Base-by-base conservation (phyloP, 2,329 filamentous ascomycete species). In the Aspergillus ustus region DNA sequence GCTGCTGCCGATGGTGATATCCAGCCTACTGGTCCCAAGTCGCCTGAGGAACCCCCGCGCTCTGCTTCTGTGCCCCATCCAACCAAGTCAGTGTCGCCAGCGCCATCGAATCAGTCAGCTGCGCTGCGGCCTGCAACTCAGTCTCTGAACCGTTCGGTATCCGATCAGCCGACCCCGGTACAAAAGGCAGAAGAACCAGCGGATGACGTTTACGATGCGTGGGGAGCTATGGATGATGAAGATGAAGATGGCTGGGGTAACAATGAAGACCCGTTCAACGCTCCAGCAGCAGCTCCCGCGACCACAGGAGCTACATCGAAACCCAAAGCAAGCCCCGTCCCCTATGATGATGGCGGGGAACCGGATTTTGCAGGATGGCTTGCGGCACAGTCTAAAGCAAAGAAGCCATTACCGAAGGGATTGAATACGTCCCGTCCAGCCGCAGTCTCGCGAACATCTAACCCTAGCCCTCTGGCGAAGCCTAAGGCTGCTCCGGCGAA, bases 341-440 rank as follows among this genome's bases (percentile, higher is more conserved):
- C 89, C 0, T 94, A 90, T 66, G 91, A 94, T 62, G 93, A 97
- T 68, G 88, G 91, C 28, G 89, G 89, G 2, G 94, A 99, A 75
- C 94, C 94, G 0, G 95, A 98, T 75, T 98, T 99, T 77, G 94
- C 93, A 5, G 93, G 93, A 5, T 98, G 95, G 93, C 78, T 98
- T 22, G 93, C 92, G 13, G 93, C 93, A 13, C 92, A 97, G 74
- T 87, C 90, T 6, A 85, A 89, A 65, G 86, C 90, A 65, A 97
- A 84, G 69, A 95, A 91, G 67, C 80, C 89, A 2, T 74, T 98
- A 58, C 93, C 94, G 0, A 99, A 96, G 78, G 94, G 94, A 0
- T 75, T 98, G 28, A 79, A 82, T 1, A 97, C 96, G 77, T 71
- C 85, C 2, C 63, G 77, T 1, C 66, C 75, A 15, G 68, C 75